phyloP scores from a whole-genome alignment of 73 alveolate species.

The Paramecium biaurelia region DNA sequence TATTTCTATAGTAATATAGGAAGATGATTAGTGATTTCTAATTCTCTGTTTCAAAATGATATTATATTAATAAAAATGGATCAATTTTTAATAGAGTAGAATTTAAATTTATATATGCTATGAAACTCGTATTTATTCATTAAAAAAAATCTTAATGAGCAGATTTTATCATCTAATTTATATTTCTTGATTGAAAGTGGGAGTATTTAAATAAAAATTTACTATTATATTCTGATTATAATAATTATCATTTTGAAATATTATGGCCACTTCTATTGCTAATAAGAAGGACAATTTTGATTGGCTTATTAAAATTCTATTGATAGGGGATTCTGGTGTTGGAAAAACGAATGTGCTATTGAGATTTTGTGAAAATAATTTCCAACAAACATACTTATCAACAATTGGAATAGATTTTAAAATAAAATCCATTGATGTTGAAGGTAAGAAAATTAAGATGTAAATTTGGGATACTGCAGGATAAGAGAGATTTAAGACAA shows the following conservation, averaged over 20 bases:
- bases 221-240: conserved; percentile 9
- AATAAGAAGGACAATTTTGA: conserved; percentile 54
- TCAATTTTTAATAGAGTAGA: background rate
- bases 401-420: conserved; percentile 89
- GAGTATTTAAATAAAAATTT: background rate
- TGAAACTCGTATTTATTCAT: background rate
- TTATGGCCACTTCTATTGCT: conserved; percentile 22
- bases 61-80: no score
- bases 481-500: conserved; percentile 81
- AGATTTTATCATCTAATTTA: background rate
- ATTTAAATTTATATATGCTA: no score
- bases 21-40: background rate
- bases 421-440: conserved; percentile 75
- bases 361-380: conserved; percentile 82
- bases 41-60: background rate
- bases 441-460: conserved; percentile 75
- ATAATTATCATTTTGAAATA: background rate
- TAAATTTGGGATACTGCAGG: conserved; percentile 95
- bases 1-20: background rate
- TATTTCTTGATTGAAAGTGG: background rate
- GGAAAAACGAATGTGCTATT: conserved; percentile 84
- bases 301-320: conserved; percentile 72
- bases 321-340: conserved; percentile 87
- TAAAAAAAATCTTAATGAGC: background rate
- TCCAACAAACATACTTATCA: conserved; percentile 78